Evolutionary conservation across 2,329 filamentous ascomycete genomes (phyloP).

Genomic region (Arachnomyces sp.): DNA sequence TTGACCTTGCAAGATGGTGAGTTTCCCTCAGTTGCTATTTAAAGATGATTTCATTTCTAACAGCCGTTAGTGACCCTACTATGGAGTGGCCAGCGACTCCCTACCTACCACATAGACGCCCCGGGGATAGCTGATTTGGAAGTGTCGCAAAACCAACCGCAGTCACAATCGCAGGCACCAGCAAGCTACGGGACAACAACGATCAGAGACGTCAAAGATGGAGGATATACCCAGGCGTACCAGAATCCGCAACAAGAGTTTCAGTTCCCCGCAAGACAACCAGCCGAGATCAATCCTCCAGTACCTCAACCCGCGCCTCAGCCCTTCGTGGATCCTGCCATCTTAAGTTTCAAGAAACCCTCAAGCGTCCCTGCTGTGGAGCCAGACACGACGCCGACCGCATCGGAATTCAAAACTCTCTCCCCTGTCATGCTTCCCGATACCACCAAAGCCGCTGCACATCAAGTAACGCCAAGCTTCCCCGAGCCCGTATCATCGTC

Average conservation of each 20-base stretch:
- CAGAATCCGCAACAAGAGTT: too few species aligned
- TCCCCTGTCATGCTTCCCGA: conserved; percentile 25
- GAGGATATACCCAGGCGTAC: neutral
- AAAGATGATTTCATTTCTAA: conserved; percentile 33
- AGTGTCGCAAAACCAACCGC: conserved; percentile 31
- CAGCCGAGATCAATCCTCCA: conserved; percentile 6
- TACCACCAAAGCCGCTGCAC: conserved; percentile 16
- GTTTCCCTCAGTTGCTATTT: conserved; percentile 13
- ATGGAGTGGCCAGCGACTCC: conserved; percentile 44
- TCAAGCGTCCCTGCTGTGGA: conserved; percentile 22
- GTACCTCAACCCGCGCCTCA: conserved; percentile 6
- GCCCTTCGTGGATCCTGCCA: conserved; percentile 71
- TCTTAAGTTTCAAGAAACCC: conserved; percentile 54
- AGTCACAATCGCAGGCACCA: conserved; percentile 6
- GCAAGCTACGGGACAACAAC: conserved; percentile 10
- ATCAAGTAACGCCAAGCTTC: conserved; percentile 7
- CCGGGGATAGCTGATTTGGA: conserved; percentile 52
- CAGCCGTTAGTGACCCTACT: conserved; percentile 36
- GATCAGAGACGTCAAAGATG: conserved; percentile 15
- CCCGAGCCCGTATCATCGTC: conserved; percentile 10
- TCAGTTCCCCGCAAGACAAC: conserved; percentile 9
- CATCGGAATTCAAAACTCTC: conserved; percentile 10
- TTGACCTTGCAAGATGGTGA: conserved; percentile 65
- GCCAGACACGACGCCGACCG: conserved; percentile 2
- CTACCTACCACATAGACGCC: conserved; percentile 49